Conservation (phyloP, 345 rosid genomes). For the Hypericum androsaemum region DNA sequence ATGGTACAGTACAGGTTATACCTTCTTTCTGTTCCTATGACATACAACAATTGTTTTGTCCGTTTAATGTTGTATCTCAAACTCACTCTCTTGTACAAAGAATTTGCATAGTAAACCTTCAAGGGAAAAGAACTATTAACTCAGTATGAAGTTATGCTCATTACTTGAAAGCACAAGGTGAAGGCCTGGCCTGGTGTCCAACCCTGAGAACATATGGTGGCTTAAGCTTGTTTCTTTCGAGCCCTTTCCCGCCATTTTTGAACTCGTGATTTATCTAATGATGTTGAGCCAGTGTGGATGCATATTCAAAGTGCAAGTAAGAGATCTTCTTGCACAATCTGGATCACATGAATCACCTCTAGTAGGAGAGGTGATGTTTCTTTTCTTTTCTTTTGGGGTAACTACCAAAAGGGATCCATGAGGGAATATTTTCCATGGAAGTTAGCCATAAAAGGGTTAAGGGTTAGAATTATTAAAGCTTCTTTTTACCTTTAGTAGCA, state of each 20-base stretch:
- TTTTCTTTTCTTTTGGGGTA: conserved; percentile 14
- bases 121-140: too few relatives aligned
- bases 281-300: conserved; percentile 1
- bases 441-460: conserved; percentile 14
- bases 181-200: too few relatives aligned
- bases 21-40: too few relatives aligned
- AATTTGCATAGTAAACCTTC: too few relatives aligned
- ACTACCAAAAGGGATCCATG: conserved; percentile 19
- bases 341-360: conserved; percentile 12
- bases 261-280: not conserved
- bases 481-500: conserved; percentile 1
- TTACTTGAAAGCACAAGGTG: too few relatives aligned
- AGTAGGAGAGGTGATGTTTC: conserved; percentile 7
- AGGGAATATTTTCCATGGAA: conserved; percentile 26
- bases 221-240: conserved; percentile 8
- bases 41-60: too few relatives aligned
- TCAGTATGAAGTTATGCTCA: too few relatives aligned
- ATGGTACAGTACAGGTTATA: too few relatives aligned
- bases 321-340: not conserved
- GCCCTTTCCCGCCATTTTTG: not conserved
- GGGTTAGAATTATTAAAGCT: conserved; percentile 22
- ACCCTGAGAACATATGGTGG: too few relatives aligned
- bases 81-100: too few relatives aligned
- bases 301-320: conserved; percentile 10
- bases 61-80: too few relatives aligned